Base-by-base conservation (phyloP, 306 rosid species). In the Nissolia schottii region DNA sequence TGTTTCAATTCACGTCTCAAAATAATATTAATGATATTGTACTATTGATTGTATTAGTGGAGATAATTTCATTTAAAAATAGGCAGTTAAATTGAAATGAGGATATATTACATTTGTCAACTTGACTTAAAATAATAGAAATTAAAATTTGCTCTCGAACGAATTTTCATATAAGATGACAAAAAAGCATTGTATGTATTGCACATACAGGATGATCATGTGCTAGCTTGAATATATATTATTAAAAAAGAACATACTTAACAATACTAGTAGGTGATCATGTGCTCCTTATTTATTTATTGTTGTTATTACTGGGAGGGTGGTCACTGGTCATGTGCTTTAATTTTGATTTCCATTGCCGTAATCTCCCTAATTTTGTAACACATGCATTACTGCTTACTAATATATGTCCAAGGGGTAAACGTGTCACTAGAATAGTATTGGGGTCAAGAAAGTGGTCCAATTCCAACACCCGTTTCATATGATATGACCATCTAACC, bases 291-390 rank as follows among this genome's bases (percentile, higher is more conserved):
- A 4, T 64, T 20, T 23, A 8, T 55, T 14, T 28, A 14, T 64
- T 38, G 6, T 23, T 24, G 10, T 55, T 64, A 38, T 22, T 40
- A 41, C 7, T 20, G 73, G 38, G 46, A 70, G 40, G 60, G 71
- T 40, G 37, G 37, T 24, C 54, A 38, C 37, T 11, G 59, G 66
- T n/a, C 81, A 70, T 74, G 86, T 78, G 83, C 51, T 27, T 69
- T n/a, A n/a, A n/a, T n/a, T n/a, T 27, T 24, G 71, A 57, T 64
- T 78, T 73, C 49, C 51, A 56, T 67, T 55, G 56, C 28, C 22
- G 50, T 74, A 57, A 41, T 68, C 68, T 28, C 48, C 48, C 54
- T 23, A 28, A 56, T 48, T 43, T 60, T 25, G 41, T 12, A 16
- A 74, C 80, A 63, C 76, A 69, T 67, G 66, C 71, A 74, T 56